These are phyloP conservation scores for Fusarium cyanostomum DNA, from an alignment of 2,329 filamentous ascomycete species.

Conservation along the genomic window DNA sequence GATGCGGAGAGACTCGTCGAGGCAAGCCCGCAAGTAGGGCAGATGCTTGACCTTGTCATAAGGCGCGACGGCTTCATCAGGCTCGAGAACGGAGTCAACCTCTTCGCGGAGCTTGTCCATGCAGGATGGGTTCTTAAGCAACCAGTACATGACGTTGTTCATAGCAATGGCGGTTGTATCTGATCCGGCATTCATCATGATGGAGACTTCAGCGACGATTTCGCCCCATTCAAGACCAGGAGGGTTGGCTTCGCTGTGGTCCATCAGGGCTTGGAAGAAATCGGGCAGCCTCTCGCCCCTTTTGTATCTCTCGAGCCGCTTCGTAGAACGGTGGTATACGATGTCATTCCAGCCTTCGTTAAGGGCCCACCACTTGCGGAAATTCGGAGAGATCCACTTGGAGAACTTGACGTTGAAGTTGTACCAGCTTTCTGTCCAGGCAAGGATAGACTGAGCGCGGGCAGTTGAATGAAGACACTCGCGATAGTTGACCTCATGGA, in stretches of 20 bases:
- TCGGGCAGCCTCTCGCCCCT: slow-evolving; percentile 65
- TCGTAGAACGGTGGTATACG: slow-evolving; percentile 52
- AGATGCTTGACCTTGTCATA: slow-evolving; percentile 62
- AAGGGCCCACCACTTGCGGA: slow-evolving; percentile 30
- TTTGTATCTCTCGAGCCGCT: slow-evolving; percentile 33
- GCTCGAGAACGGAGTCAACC: slow-evolving; percentile 55
- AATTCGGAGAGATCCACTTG: slow-evolving; percentile 57
- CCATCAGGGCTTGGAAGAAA: slow-evolving; percentile 67
- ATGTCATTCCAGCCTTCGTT: slow-evolving; percentile 54
- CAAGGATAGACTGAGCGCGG: slow-evolving; percentile 58
- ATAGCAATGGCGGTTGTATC: slow-evolving; percentile 61
- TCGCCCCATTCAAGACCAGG: slow-evolving; percentile 63
- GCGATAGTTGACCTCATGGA: slow-evolving; percentile 58
- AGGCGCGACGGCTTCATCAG: slow-evolving; percentile 54
- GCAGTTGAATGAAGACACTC: slow-evolving; percentile 61
- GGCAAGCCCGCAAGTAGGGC: slow-evolving; percentile 61
- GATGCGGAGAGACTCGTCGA: slow-evolving; percentile 58
- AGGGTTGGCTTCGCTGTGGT: slow-evolving; percentile 52
- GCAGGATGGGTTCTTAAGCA: slow-evolving; percentile 57
- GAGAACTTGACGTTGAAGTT: slow-evolving; percentile 56
- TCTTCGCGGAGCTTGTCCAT: slow-evolving; percentile 55
- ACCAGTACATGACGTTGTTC: slow-evolving; percentile 61
- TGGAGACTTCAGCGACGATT: slow-evolving; percentile 63
- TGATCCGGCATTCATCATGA: slow-evolving; percentile 62
- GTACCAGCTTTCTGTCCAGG: slow-evolving; percentile 64